Evolutionary conservation across 768 basidiomycete genomes (phyloP).

Genomic region (Gloeostereum incarnatum): DNA sequence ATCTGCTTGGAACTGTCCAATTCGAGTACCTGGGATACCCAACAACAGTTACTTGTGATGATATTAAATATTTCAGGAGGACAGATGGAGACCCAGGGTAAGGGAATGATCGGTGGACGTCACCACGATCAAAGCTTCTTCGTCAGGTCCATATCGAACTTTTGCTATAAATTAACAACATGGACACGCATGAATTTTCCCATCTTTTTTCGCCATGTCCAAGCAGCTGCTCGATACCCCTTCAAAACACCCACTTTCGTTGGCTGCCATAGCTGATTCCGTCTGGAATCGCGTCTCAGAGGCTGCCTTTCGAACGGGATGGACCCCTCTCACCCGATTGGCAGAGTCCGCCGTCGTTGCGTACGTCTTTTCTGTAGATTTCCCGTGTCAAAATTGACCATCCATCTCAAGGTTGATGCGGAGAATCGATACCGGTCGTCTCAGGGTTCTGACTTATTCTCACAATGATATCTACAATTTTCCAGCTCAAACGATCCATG

Average conservation of each 20-base stretch:
- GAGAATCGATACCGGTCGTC: slow-evolving; percentile 36
- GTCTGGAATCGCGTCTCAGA: slow-evolving; percentile 33
- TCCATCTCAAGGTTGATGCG: slow-evolving; percentile 26
- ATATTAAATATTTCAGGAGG: too few species aligned
- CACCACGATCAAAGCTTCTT: too few species aligned
- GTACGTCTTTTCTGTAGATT: slow-evolving; percentile 19
- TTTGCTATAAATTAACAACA: too few species aligned
- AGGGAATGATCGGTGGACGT: too few species aligned
- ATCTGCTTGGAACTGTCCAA: too few species aligned
- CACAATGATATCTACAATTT: slow-evolving; percentile 36
- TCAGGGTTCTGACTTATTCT: slow-evolving; percentile 36
- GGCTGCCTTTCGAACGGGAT: slow-evolving; percentile 29
- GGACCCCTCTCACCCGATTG: slow-evolving; percentile 30
- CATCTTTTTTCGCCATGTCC: slow-evolving; percentile 17
- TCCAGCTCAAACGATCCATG: slow-evolving; percentile 19
- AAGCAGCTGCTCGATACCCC: slow-evolving; percentile 27
- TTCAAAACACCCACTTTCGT: slow-evolving; percentile 34
- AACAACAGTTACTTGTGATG: too few species aligned
- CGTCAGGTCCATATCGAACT: too few species aligned
- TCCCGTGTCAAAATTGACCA: slow-evolving; percentile 1
- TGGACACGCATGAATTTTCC: too few species aligned
- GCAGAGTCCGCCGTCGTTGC: slow-evolving; percentile 37
- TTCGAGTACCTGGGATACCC: too few species aligned
- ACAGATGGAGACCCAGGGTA: too few species aligned
- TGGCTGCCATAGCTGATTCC: slow-evolving; percentile 28